Conservation (phyloP, 441 rosid species). For the Populus trichocarpa region DNA sequence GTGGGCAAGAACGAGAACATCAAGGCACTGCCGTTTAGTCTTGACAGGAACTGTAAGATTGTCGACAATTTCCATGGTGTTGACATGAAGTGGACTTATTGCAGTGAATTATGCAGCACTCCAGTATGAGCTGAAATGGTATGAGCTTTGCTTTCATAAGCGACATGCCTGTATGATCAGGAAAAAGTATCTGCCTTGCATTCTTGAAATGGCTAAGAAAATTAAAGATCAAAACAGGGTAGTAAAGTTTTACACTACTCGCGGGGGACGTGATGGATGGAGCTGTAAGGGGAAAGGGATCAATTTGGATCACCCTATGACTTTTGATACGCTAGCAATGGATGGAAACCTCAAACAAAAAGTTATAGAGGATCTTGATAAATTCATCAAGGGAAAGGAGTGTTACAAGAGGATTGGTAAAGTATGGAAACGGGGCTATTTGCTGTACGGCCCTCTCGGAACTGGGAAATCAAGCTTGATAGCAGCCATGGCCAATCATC, state of each 20-base stretch:
- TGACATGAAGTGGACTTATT: conserved; percentile 28
- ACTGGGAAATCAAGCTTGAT: conserved; percentile 59
- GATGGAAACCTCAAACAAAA: conserved; percentile 33
- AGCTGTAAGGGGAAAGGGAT: conserved; percentile 29
- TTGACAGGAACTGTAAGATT: conserved; percentile 24
- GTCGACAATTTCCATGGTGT: conserved; percentile 24
- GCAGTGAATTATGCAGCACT: conserved; percentile 12
- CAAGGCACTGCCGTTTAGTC: conserved; percentile 23
- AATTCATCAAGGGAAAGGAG: conserved; percentile 37
- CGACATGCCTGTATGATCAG: conserved; percentile 28
- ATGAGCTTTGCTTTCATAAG: conserved; percentile 48
- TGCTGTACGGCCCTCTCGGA: conserved; percentile 56
- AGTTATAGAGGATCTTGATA: conserved; percentile 37
- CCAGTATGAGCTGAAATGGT: conserved; percentile 31
- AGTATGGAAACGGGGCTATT: conserved; percentile 57
- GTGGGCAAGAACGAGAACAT: conserved; percentile 30
- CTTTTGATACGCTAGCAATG: conserved; percentile 48
- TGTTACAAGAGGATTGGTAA: conserved; percentile 54
- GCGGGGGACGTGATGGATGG: conserved; percentile 31
- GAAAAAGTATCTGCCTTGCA: conserved; percentile 31
- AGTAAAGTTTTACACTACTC: conserved; percentile 37
- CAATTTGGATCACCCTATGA: conserved; percentile 49
- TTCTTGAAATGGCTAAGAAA: conserved; percentile 35
- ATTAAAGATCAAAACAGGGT: conserved; percentile 31
- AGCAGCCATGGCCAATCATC: conserved; percentile 57